These are phyloP conservation scores for Dunaliella sp. DNA, from an alignment of 139 green algal genomes.

Conservation along the genomic window DNA sequence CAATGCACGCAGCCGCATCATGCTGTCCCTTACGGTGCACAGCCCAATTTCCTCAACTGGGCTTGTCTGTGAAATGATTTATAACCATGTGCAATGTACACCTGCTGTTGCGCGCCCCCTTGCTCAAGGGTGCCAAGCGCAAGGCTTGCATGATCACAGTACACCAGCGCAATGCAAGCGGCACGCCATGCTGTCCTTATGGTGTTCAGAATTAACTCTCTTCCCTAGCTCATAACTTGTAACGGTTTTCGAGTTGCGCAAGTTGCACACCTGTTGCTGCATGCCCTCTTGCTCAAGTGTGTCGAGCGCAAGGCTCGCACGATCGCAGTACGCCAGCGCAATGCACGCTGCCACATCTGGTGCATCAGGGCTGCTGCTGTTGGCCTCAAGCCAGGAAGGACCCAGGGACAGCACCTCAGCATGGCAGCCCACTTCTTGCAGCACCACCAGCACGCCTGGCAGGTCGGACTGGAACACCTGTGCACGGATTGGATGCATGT, in stretches of 20 bases:
- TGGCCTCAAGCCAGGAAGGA: neutral
- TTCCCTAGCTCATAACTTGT: too few relatives aligned
- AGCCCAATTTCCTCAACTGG: too few relatives aligned
- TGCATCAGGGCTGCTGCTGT: slow-evolving; percentile 7
- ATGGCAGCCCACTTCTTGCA: slow-evolving; percentile 43
- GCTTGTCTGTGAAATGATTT: too few relatives aligned
- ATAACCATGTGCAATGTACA: neutral
- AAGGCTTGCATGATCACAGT: neutral
- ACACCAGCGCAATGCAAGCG: neutral
- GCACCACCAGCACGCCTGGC: slow-evolving; percentile 41
- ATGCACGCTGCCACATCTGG: slow-evolving; percentile 35
- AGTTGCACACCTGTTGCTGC: too few relatives aligned
- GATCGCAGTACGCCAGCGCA: slow-evolving; percentile 44
- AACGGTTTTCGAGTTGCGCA: too few relatives aligned
- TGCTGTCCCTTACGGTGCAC: too few relatives aligned
- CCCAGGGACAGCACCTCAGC: slow-evolving; percentile 27
- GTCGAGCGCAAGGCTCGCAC: slow-evolving; percentile 25
- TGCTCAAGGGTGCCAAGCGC: neutral
- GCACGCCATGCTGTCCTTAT: too few relatives aligned
- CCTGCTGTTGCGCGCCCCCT: too few relatives aligned
- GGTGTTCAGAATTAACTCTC: too few relatives aligned
- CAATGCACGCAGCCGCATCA: too few relatives aligned
- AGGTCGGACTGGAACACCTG: slow-evolving; percentile 40
- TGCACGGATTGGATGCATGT: neutral
- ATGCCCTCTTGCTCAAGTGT: too few relatives aligned